These are phyloP conservation scores for apple (Malus domestica) DNA, from an alignment of 306 rosid genomes.

Conservation along the genomic window DNA sequence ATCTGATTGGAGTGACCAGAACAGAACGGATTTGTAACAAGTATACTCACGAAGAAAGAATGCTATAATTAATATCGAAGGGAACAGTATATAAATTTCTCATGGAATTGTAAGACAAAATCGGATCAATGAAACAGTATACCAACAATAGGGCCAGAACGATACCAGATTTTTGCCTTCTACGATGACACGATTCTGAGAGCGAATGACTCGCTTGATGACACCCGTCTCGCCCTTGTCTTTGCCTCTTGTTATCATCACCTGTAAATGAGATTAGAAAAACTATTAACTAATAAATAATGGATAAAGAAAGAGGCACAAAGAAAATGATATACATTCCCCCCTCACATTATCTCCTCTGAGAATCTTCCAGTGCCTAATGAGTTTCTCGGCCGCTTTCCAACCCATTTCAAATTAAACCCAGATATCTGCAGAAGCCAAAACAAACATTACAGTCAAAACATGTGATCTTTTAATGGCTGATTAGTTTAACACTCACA, in stretches of 20 bases:
- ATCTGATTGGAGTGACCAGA: neutral
- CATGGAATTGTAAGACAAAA: neutral
- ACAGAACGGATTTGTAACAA: neutral
- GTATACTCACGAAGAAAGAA: neutral
- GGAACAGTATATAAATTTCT: neutral
- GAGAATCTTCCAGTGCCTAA: slow-evolving; percentile 81
- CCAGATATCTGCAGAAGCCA: neutral
- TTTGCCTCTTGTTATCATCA: slow-evolving; percentile 85
- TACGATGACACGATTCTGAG: slow-evolving; percentile 88
- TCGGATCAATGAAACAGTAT: neutral
- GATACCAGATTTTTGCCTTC: slow-evolving; percentile 91
- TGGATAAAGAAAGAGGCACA: neutral
- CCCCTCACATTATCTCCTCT: slow-evolving; percentile 76
- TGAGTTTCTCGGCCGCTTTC: slow-evolving; percentile 96
- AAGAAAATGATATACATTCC: neutral
- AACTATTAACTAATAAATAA: neutral
- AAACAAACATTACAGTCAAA: neutral
- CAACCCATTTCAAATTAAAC: slow-evolving; percentile 53
- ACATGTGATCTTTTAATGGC: neutral
- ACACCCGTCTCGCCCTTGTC: slow-evolving; percentile 76
- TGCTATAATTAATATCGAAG: neutral
- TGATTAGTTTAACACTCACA: neutral
- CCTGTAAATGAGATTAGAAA: slow-evolving; percentile 34
- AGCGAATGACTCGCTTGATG: slow-evolving; percentile 78
- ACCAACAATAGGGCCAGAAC: neutral